Conservation (phyloP, 192 early-diverging fungal species). For the Rhizophlyctis rosea region DNA sequence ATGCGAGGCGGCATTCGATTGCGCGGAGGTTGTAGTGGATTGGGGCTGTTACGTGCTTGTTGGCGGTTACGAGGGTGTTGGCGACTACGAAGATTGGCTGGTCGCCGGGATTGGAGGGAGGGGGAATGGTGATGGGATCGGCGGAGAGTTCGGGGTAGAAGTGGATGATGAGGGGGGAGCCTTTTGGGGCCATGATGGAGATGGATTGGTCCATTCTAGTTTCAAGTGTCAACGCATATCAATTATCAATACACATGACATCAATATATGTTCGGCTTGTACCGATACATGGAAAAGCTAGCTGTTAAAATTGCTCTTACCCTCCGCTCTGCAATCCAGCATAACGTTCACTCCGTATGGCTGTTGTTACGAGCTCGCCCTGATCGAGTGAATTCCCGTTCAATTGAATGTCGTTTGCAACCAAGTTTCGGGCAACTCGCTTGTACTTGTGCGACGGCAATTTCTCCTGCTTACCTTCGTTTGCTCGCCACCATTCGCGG, state of each 20-base stretch:
- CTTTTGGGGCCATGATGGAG: constrained; percentile 72
- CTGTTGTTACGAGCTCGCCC: constrained; percentile 62
- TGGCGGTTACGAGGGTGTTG: constrained; percentile 78
- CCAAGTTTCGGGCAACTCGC: too few relatives aligned
- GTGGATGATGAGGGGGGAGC: constrained; percentile 73
- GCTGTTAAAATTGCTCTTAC: too few relatives aligned
- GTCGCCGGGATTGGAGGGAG: constrained; percentile 9
- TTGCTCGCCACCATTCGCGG: constrained; percentile 52
- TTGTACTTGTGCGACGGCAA: too few relatives aligned
- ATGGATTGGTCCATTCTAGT: constrained; percentile 95
- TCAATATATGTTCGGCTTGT: too few relatives aligned
- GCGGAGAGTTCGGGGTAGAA: constrained; percentile 74
- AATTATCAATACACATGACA: neutral
- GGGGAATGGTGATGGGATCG: constrained; percentile 60
- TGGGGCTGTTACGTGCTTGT: constrained; percentile 85
- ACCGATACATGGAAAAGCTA: too few relatives aligned
- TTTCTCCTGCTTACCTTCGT: too few relatives aligned
- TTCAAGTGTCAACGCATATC: constrained; percentile 22
- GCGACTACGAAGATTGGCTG: constrained; percentile 80
- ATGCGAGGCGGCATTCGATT: constrained; percentile 82
- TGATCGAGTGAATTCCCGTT: constrained; percentile 34
- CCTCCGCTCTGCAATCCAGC: constrained; percentile 69
- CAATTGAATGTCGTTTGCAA: too few relatives aligned
- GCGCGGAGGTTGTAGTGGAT: constrained; percentile 91
- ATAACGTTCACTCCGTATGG: constrained; percentile 79